Conservation (phyloP, 2,329 filamentous ascomycete genomes). For the Geosmithia morbida region DNA sequence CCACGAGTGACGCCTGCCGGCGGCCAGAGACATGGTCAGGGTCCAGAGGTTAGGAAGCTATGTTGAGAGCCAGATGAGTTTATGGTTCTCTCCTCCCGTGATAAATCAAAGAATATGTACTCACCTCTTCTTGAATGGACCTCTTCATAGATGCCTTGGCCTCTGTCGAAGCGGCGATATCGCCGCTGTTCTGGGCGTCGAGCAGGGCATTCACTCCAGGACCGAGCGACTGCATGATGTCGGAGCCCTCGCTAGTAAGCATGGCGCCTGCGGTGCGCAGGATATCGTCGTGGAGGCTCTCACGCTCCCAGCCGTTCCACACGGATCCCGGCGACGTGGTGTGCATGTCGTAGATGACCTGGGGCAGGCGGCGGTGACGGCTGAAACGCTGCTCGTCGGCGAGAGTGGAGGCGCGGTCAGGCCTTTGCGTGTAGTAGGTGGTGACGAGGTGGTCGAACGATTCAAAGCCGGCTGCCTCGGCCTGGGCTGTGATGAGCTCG, state of each 20-base stretch:
- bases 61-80: not conserved
- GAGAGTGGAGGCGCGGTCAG: conserved; percentile 7
- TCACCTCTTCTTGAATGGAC: conserved; percentile 9
- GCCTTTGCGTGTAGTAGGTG: conserved; percentile 10
- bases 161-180: conserved; percentile 2
- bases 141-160: conserved; percentile 7
- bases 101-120: not conserved
- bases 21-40: conserved; percentile 9
- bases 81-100: too few relatives aligned
- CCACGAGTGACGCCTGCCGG: conserved; percentile 5
- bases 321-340: not conserved
- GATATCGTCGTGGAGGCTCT: conserved; percentile 5
- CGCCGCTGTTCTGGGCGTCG: conserved; percentile 5
- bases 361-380: conserved; percentile 10
- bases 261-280: conserved; percentile 5
- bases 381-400: conserved; percentile 12
- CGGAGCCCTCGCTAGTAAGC: conserved; percentile 3
- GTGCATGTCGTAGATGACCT: conserved; percentile 8
- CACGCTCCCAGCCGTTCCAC: conserved; percentile 6
- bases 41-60: conserved; percentile 12
- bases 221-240: not conserved
- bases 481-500: conserved; percentile 8
- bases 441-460: conserved; percentile 12
- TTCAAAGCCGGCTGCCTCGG: conserved; percentile 9
- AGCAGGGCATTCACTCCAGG: conserved; percentile 4